Conservation (phyloP, 352 stramenopile genomes). For the Halophytophthora batemanensis region DNA sequence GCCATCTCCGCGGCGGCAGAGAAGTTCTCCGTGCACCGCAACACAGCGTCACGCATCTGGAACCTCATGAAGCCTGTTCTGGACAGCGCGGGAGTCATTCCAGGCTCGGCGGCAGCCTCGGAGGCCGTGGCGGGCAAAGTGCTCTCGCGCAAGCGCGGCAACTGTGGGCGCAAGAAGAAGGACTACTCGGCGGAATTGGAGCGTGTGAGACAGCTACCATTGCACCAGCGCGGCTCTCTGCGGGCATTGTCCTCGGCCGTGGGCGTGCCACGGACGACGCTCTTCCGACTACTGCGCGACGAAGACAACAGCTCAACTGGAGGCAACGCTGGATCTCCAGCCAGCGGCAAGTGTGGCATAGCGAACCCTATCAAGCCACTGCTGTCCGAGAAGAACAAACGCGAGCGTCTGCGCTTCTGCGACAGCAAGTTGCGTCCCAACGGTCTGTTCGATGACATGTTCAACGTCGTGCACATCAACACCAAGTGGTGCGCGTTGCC, state of each 20-base stretch:
- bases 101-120: neutral
- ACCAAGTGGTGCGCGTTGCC: slow-evolving; percentile 35
- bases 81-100: slow-evolving; percentile 2
- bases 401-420: slow-evolving; percentile 33
- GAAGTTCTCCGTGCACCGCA: slow-evolving; percentile 38
- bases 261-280: slow-evolving; percentile 34
- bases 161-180: slow-evolving; percentile 41
- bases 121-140: slow-evolving; percentile 34
- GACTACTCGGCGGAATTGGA: slow-evolving; percentile 36
- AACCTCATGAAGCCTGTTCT: slow-evolving; percentile 32
- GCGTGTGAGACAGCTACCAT: slow-evolving; percentile 32
- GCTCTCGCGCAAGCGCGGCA: slow-evolving; percentile 35
- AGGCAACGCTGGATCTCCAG: neutral
- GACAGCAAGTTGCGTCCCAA: slow-evolving; percentile 28
- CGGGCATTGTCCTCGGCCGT: slow-evolving; percentile 34
- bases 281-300: slow-evolving; percentile 33
- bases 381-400: slow-evolving; percentile 39
- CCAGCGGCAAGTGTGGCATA: slow-evolving; percentile 12
- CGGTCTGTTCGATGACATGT: slow-evolving; percentile 40
- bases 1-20: slow-evolving; percentile 32
- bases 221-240: slow-evolving; percentile 32
- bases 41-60: slow-evolving; percentile 43
- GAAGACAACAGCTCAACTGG: slow-evolving; percentile 9
- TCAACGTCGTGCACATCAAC: slow-evolving; percentile 40
- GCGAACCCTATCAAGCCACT: slow-evolving; percentile 28